Evolutionary conservation across 306 rosid genomes (phyloP).

Genomic region (Amphicarpaea edgeworthii): DNA sequence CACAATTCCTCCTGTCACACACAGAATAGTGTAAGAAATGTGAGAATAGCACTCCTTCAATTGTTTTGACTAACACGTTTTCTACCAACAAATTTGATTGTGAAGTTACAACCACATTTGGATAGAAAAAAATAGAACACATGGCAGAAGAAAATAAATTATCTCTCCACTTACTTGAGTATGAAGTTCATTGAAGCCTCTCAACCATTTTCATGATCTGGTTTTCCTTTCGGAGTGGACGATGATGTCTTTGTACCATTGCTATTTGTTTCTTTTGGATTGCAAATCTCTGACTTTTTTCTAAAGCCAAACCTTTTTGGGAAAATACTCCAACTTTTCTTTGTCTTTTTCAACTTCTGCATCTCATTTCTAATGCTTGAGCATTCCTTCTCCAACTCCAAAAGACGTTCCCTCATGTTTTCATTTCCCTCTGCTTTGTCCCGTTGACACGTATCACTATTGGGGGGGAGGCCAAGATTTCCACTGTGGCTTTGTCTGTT

Average conservation of each 20-base stretch:
- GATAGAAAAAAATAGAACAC: slow-evolving; percentile 23
- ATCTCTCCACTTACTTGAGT: slow-evolving; percentile 39
- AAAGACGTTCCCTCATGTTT: slow-evolving; percentile 72
- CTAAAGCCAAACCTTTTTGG: slow-evolving; percentile 77
- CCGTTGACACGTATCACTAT: slow-evolving; percentile 45
- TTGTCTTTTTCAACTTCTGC: slow-evolving; percentile 72
- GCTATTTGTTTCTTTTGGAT: slow-evolving; percentile 55
- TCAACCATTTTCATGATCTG: slow-evolving; percentile 51
- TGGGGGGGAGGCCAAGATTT: slow-evolving; percentile 55
- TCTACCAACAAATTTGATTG: slow-evolving; percentile 37
- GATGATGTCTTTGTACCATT: slow-evolving; percentile 46
- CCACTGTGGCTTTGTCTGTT: slow-evolving; percentile 61
- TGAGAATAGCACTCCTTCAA: not conserved
- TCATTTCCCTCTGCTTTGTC: slow-evolving; percentile 53
- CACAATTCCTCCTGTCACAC: slow-evolving; percentile 17
- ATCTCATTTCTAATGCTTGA: slow-evolving; percentile 72
- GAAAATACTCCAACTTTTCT: slow-evolving; percentile 80
- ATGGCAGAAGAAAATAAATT: slow-evolving; percentile 5
- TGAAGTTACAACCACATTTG: slow-evolving; percentile 37
- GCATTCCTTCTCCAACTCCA: slow-evolving; percentile 83
- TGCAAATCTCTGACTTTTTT: slow-evolving; percentile 57
- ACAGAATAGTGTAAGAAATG: slow-evolving; percentile 22
- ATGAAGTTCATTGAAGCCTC: slow-evolving; percentile 43
- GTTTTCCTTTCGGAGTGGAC: slow-evolving; percentile 51
- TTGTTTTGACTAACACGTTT: not conserved